A percentile compares a stretch with the other conserved stretches of the same genome.
Conservation (phyloP, 495 filamentous ascomycete species). For the Hypoxylon cercidicola region DNA sequence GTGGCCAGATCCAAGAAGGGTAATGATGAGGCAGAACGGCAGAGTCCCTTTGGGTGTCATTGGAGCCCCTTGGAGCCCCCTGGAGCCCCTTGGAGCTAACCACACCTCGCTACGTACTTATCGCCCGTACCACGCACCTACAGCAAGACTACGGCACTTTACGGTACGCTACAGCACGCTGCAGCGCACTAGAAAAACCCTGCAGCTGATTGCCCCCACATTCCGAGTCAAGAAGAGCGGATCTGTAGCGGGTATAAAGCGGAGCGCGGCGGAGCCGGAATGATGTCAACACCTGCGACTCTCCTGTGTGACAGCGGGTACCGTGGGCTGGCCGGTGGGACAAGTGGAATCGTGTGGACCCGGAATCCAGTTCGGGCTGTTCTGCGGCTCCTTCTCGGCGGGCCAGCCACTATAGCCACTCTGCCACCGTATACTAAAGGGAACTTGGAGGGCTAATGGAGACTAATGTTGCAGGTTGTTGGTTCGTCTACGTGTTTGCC, state of each 20-base stretch:
- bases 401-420: neutral
- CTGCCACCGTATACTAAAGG: too few species aligned
- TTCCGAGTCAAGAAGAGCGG: conserved; percentile 31
- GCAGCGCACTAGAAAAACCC: conserved; percentile 32
- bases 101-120: too few species aligned
- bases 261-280: conserved; percentile 38
- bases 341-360: conserved; percentile 22
- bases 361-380: conserved; percentile 36
- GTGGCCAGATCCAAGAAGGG: conserved; percentile 17
- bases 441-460: too few species aligned
- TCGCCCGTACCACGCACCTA: neutral
- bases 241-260: conserved; percentile 38
- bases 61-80: too few species aligned
- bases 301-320: conserved; percentile 37
- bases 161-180: neutral
- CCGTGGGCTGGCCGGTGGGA: conserved; percentile 31
- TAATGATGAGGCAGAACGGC: conserved; percentile 32
- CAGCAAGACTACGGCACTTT: neutral
- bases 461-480: conserved; percentile 1
- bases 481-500: conserved; percentile 33
- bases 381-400: conserved; percentile 42
- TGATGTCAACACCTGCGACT: conserved; percentile 29
- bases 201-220: conserved; percentile 24
- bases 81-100: too few species aligned
- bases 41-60: too few species aligned